Evolutionary conservation across 2,329 filamentous ascomycete species (phyloP).

Genomic region (Aspergillus phoenicis): DNA sequence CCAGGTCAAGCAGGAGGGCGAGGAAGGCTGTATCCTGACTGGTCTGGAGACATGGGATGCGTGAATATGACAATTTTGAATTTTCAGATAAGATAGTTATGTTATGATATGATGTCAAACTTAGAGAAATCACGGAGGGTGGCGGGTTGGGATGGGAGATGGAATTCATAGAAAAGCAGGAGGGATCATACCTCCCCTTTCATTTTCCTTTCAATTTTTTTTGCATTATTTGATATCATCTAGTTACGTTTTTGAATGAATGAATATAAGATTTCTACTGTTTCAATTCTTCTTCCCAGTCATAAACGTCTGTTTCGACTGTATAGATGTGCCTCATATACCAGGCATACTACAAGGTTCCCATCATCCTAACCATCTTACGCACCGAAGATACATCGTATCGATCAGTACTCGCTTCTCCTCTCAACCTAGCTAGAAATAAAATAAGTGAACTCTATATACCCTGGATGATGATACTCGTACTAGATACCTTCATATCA

Average conservation of each 20-base stretch:
- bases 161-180: neutral
- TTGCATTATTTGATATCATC: neutral
- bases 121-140: too few relatives aligned
- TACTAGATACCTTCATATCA: too few relatives aligned
- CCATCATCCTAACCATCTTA: too few relatives aligned
- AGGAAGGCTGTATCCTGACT: constrained; percentile 64
- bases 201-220: neutral
- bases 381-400: too few relatives aligned
- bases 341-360: too few relatives aligned
- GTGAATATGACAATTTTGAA: constrained; percentile 16
- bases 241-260: neutral
- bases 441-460: neutral
- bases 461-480: neutral
- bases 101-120: neutral
- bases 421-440: neutral
- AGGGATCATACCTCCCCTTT: neutral
- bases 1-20: constrained; percentile 55
- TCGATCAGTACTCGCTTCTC: too few relatives aligned
- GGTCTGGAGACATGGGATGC: constrained; percentile 57
- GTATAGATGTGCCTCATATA: too few relatives aligned
- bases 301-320: too few relatives aligned
- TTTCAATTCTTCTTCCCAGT: neutral
- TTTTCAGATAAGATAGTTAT: neutral
- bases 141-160: too few relatives aligned
- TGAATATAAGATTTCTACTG: constrained; percentile 8